Conservation (phyloP, 1,284 basidiomycete species). For the Leccinum solheimii region DNA sequence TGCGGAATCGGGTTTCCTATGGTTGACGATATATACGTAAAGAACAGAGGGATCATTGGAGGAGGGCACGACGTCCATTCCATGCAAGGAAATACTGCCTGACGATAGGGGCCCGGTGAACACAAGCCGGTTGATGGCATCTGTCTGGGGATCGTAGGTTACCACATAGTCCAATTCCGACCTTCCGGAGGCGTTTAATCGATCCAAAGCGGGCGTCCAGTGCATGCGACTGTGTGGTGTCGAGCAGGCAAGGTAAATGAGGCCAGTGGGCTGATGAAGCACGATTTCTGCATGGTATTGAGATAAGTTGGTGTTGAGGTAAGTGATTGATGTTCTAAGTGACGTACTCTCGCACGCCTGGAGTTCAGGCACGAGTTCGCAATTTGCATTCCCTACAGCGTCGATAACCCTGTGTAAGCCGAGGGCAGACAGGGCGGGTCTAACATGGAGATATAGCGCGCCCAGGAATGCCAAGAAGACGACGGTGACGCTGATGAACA, state of each 20-base stretch:
- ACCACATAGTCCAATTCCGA: constrained; percentile 60
- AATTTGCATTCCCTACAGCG: constrained; percentile 47
- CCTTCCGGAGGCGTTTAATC: constrained; percentile 47
- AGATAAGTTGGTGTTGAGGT: not conserved
- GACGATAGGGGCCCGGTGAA: constrained; percentile 41
- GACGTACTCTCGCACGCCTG: constrained; percentile 66
- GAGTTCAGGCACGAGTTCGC: constrained; percentile 50
- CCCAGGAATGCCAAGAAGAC: constrained; percentile 27
- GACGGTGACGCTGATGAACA: constrained; percentile 25
- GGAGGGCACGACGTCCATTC: constrained; percentile 70
- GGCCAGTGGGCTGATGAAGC: constrained; percentile 54
- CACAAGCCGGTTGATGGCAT: constrained; percentile 47
- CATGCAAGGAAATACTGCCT: constrained; percentile 61
- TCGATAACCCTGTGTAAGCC: constrained; percentile 49
- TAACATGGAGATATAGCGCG: constrained; percentile 43
- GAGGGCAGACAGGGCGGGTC: constrained; percentile 39
- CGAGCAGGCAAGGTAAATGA: constrained; percentile 74
- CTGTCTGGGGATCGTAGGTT: constrained; percentile 53
- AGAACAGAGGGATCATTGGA: constrained; percentile 48
- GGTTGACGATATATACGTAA: constrained; percentile 69
- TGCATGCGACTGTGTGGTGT: constrained; percentile 46
- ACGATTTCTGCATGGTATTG: constrained; percentile 47
- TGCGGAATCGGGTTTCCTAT: constrained; percentile 48
- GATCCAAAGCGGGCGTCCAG: constrained; percentile 55
- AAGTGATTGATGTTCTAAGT: not conserved